Evolutionary conservation across 192 early-diverging fungal genomes (phyloP), one percentile per base, ranked within the genome.

Genomic region (Umbelopsis vinacea): DNA sequence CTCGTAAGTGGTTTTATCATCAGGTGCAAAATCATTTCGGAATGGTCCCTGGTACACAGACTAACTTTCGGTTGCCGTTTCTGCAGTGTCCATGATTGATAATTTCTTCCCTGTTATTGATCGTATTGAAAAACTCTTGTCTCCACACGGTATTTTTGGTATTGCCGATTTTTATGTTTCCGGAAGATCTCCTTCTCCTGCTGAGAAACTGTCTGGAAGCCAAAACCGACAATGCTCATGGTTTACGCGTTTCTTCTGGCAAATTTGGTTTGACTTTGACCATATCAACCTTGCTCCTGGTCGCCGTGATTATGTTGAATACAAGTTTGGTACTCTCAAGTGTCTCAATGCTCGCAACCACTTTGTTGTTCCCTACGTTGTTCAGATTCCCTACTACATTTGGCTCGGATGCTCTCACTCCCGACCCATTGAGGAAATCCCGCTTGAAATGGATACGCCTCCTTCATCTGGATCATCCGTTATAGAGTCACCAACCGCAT

Each of bases 301-400:
- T 24, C 92, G 93, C 46, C 90, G 94, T 52, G 90, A 93, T 67
- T 95, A 95, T 73, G 84, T 95, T 43, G 94, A 95, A 77, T 89
- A 93, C 83, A 85, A 82, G 67, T 92, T 95, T 83, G 87, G 82
- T 68, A 90, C 93, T 24, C 79, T 92, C 72, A 95, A 95, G 76
- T 78, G 80, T 6, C 78, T 93, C 66, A 92, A 89, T 73, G 83
- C 84, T 40, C 83, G 88, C 46, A 95, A 95, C 81, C 86, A 87
- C 68, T 89, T 93, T 78, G 70, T 95, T 40, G 47, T 89, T 14
- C 93, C 92, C 3, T 85, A 88, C 69, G 8, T 88, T 14, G 82
- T 93, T 46, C 86, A 90, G 78, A 94, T 96, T 63, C 94, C 94
- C 1, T 96, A 92, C 84, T 96, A 96, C 72, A 84, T 96, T 66